Percentiles rank a stretch among this genome's conserved stretches.
Conservation (phyloP, 192 early-diverging fungal genomes). For the Backusella macrospora region DNA sequence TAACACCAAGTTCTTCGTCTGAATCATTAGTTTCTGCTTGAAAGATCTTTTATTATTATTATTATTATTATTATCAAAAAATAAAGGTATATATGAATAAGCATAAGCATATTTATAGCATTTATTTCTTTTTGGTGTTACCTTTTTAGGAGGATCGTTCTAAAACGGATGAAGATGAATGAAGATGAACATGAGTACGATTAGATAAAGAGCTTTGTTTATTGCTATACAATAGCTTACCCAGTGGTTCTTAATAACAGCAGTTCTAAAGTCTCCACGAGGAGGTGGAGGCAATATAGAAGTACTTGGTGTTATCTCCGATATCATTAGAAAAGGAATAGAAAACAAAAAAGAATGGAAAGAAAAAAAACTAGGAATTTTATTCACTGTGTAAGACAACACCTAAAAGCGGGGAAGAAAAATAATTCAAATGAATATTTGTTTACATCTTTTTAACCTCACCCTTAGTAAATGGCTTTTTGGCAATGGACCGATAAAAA, state of each 20-base stretch:
- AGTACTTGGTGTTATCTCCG: constrained; percentile 13
- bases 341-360: not conserved
- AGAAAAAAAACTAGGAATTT: not conserved
- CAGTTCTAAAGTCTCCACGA: constrained; percentile 5
- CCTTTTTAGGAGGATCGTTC: constrained; percentile 23
- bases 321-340: not conserved
- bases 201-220: not conserved
- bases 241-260: constrained; percentile 18
- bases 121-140: not conserved
- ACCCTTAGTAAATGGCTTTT: no score
- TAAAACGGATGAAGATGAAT: not conserved
- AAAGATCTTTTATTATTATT: not conserved
- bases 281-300: not conserved
- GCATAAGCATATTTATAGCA: not conserved
- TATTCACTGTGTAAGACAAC: not conserved
- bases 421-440: no score
- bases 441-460: no score
- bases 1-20: not conserved
- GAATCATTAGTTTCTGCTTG: not conserved
- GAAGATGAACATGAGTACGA: no score
- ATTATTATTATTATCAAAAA: not conserved
- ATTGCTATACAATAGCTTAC: not conserved
- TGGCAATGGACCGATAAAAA: no score
- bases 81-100: not conserved
- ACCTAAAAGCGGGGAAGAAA: no score